Percentiles rank a stretch among this genome's conserved stretches.
Conservation (phyloP, 345 rosid species). For the Murraya koenigii region DNA sequence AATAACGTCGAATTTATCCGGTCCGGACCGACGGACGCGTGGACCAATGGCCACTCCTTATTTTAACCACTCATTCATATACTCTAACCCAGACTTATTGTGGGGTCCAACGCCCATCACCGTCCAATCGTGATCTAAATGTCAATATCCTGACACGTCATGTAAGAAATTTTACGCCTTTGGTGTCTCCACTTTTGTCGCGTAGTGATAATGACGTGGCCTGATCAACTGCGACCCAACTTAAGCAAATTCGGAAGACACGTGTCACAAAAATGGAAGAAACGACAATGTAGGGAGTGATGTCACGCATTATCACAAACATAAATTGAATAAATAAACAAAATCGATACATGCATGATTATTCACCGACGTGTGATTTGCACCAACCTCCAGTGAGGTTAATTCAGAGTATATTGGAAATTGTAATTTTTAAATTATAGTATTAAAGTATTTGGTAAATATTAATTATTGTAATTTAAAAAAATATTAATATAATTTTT, state of each 20-base stretch:
- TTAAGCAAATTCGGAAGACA: not conserved
- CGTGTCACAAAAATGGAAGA: not conserved
- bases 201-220: conserved; percentile 4
- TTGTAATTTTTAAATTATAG: too few relatives aligned
- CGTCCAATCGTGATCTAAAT: not conserved
- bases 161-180: not conserved
- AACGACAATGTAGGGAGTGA: not conserved
- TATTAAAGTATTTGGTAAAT: too few relatives aligned
- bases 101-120: conserved; percentile 21
- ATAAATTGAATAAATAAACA: too few relatives aligned
- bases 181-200: not conserved
- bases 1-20: conserved; percentile 23
- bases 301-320: not conserved
- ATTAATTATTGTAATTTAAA: too few relatives aligned
- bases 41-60: conserved; percentile 9
- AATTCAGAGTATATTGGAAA: too few relatives aligned
- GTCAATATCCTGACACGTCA: conserved; percentile 32
- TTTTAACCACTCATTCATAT: not conserved
- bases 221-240: too few relatives aligned
- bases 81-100: too few relatives aligned
- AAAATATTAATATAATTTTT: too few relatives aligned
- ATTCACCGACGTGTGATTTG: too few relatives aligned
- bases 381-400: not conserved
- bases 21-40: not conserved
- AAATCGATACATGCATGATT: too few relatives aligned